Percentiles rank a stretch among this genome's conserved stretches.
These are phyloP conservation scores for Rhynchosporium graminicola DNA, from an alignment of 2,329 filamentous ascomycete genomes.

Conservation along the genomic window DNA sequence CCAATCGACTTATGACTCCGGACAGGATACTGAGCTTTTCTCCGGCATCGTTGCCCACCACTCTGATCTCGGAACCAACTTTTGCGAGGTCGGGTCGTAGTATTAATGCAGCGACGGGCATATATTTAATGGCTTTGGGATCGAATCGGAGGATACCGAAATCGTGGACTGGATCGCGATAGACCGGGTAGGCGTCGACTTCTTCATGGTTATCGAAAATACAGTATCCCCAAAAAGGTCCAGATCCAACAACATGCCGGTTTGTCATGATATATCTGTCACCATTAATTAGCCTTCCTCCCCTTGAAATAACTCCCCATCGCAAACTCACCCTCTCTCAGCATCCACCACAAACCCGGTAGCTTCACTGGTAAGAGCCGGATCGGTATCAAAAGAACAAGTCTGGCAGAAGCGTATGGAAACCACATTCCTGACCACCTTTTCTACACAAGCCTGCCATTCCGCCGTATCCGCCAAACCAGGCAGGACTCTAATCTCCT, in stretches of 20 bases:
- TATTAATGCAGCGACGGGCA: slow-evolving; percentile 79
- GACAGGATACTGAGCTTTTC: slow-evolving; percentile 98
- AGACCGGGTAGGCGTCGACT: slow-evolving; percentile 94
- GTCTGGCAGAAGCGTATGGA: slow-evolving; percentile 99
- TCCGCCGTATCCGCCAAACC: slow-evolving; percentile 64
- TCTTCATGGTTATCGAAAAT: slow-evolving; percentile 99
- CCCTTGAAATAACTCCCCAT: not conserved
- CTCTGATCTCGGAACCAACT: slow-evolving; percentile 91
- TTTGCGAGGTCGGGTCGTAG: slow-evolving; percentile 84
- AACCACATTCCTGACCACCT: slow-evolving; percentile 91
- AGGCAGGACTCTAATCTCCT: slow-evolving; percentile 42
- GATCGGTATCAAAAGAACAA: slow-evolving; percentile 96
- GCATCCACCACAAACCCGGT: slow-evolving; percentile 98
- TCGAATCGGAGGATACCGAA: slow-evolving; percentile 97
- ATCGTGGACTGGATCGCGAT: slow-evolving; percentile 97
- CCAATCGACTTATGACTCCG: slow-evolving; percentile 92
- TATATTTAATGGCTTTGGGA: slow-evolving; percentile 94
- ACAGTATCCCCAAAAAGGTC: slow-evolving; percentile 96
- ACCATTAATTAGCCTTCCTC: slow-evolving; percentile 33
- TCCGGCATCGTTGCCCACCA: slow-evolving; percentile 97
- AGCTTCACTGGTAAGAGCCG: slow-evolving; percentile 89
- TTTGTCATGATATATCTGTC: slow-evolving; percentile 78
- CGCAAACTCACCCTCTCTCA: slow-evolving; percentile 65
- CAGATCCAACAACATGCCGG: slow-evolving; percentile 89
- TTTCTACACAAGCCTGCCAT: slow-evolving; percentile 95